Percentiles rank a stretch among this genome's conserved stretches.
Conservation (phyloP, 805 yeast genomes). For the Saccharomycopsis schoenii region DNA sequence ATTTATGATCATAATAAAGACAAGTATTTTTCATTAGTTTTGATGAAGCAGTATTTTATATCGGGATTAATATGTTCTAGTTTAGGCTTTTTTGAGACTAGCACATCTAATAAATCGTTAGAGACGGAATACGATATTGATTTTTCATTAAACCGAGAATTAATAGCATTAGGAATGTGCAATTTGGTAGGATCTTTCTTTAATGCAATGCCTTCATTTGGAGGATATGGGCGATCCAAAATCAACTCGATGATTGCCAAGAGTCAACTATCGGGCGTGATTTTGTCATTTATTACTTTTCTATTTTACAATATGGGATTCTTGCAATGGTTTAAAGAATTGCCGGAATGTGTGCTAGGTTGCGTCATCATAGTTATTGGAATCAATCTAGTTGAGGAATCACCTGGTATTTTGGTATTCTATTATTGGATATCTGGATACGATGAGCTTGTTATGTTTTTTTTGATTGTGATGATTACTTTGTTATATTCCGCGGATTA, state of each 20-base stretch:
- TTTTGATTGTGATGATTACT: conserved; percentile 16
- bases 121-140: conserved; percentile 61
- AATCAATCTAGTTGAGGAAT: conserved; percentile 34
- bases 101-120: conserved; percentile 83
- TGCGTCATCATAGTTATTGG: conserved; percentile 37
- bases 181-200: conserved; percentile 51
- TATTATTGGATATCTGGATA: conserved; percentile 35
- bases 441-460: conserved; percentile 27
- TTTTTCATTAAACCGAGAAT: conserved; percentile 81
- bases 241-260: conserved; percentile 59
- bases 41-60: conserved; percentile 27
- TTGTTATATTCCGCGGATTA: conserved; percentile 30
- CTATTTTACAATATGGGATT: conserved; percentile 22
- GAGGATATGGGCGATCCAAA: conserved; percentile 91
- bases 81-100: conserved; percentile 85
- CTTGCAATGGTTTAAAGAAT: conserved; percentile 26
- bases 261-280: conserved; percentile 18
- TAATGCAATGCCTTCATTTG: conserved; percentile 77
- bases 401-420: conserved; percentile 33
- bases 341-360: conserved; percentile 37
- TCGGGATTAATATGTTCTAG: conserved; percentile 46
- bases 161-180: conserved; percentile 77
- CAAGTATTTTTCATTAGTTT: conserved; percentile 19
- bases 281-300: conserved; percentile 17
- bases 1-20: conserved; percentile 41